Evolutionary conservation across 2,329 filamentous ascomycete species (phyloP), one percentile per base, ranked within the genome.

Genomic region (Fusarium cicatricum): DNA sequence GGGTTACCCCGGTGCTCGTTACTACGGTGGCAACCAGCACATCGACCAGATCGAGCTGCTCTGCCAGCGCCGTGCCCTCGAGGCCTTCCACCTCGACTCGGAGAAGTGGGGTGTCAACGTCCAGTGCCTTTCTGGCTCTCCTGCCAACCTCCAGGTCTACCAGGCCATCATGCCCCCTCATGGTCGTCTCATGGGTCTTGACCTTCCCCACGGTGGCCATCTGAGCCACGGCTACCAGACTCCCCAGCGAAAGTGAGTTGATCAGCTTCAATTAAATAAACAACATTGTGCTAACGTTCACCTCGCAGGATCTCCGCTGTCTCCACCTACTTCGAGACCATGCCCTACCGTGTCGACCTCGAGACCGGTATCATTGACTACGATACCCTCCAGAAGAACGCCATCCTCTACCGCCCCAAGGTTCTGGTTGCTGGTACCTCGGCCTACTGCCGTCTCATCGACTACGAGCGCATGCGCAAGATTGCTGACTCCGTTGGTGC

Each of bases 11-110:
- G 95, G 95, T 75, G 95, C 95, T 71, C 90, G 95, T 79, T 99
- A 99, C 86, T 99, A 99, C 74, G 95, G 95, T 74, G 95, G 95
- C 74, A 99, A 99, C 83, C 90, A 99, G 85, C 92, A 95, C 85
- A 99, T 99, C 68, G 95, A 99, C 78, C 85, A 91, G 78, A 92
- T 97, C 72, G 95, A 99, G 85, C 85, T 90, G 67, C 90, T 95
- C 58, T 99, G 95, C 86, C 95, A 99, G 83, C 85, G 87, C 77
- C 90, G 95, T 80, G 95, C 95, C 65, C 89, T 99, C 62, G 85
- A 91, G 80, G 90, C 93, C 55, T 99, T 98, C 84, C 85, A 91
- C 74, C 80, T 96, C 66, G 90, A 96, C 79, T 74, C 89, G 15
- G 85, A 87, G 67, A 92, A 96, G 82, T 99, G 95, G 95, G 95